Conservation (phyloP, 345 rosid genomes). For the Eucalyptus caleyi region DNA sequence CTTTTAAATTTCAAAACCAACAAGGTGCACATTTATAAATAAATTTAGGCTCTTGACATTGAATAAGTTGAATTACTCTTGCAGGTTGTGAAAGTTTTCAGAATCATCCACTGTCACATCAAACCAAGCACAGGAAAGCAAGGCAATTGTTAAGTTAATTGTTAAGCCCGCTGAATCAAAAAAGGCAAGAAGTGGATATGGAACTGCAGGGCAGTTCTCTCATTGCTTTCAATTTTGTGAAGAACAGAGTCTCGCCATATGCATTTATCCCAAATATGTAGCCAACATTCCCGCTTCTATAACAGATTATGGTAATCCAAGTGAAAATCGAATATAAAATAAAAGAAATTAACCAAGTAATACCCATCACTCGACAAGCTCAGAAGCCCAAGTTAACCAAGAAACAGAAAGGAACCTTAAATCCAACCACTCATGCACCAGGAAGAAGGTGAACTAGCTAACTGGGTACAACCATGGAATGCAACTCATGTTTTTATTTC, state of each 20-base stretch:
- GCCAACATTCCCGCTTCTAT: neutral
- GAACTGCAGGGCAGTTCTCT: neutral
- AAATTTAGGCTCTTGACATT: neutral
- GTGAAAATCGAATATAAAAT: neutral
- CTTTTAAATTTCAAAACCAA: neutral
- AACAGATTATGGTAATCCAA: neutral
- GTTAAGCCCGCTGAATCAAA: neutral
- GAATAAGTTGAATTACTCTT: neutral
- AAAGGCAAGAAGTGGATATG: neutral
- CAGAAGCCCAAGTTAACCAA: neutral
- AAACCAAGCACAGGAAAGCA: neutral
- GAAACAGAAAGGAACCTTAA: neutral
- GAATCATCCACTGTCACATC: neutral
- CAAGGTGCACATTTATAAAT: neutral
- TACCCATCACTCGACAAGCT: neutral
- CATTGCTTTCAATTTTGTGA: neutral
- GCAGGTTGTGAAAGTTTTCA: neutral
- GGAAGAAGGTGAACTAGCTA: neutral
- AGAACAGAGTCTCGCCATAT: neutral
- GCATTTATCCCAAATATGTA: neutral
- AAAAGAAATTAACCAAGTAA: neutral
- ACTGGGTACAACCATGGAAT: neutral
- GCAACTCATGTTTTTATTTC: neutral
- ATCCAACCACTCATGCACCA: neutral
- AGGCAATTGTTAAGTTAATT: neutral